A percentile compares a stretch with the other conserved stretches of the same genome.
Conservation (phyloP, 345 rosid genomes). For the Adansonia digitata region DNA sequence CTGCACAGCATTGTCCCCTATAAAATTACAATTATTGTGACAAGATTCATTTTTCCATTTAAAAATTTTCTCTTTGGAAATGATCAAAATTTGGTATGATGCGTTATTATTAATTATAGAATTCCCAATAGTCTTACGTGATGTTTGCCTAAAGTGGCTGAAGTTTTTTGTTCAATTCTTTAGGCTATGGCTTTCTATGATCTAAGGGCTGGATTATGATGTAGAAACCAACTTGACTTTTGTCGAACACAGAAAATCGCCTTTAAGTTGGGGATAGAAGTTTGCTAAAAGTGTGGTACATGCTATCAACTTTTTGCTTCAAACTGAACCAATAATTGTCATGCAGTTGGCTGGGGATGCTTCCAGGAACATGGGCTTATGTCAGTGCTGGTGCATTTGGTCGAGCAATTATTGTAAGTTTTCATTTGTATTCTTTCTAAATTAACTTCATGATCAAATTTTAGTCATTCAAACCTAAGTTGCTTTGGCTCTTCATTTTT, state of each 20-base stretch:
- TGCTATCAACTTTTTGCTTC: constrained; percentile 1
- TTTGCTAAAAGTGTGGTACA: neutral
- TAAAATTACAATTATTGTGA: neutral
- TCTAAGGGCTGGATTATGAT: neutral
- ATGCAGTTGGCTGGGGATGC: constrained; percentile 98
- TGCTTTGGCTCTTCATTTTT: too few relatives aligned
- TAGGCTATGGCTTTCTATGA: neutral
- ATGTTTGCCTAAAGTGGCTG: neutral
- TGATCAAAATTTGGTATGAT: neutral
- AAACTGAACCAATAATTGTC: constrained; percentile 13
- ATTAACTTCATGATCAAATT: neutral
- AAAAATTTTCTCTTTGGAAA: neutral
- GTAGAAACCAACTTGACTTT: neutral
- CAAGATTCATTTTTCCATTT: neutral
- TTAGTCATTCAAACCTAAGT: neutral
- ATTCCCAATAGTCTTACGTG: neutral
- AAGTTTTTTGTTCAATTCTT: neutral
- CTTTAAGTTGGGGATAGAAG: neutral
- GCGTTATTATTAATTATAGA: neutral
- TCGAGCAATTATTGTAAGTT: constrained; percentile 85
- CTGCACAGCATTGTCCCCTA: neutral
- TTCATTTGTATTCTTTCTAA: neutral
- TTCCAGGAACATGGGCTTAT: constrained; percentile 98
- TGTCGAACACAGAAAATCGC: neutral
- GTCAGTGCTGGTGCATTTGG: constrained; percentile 97